Base-by-base conservation (phyloP, 2,329 filamentous ascomycete genomes). In the Zymoseptoria pseudotritici region DNA sequence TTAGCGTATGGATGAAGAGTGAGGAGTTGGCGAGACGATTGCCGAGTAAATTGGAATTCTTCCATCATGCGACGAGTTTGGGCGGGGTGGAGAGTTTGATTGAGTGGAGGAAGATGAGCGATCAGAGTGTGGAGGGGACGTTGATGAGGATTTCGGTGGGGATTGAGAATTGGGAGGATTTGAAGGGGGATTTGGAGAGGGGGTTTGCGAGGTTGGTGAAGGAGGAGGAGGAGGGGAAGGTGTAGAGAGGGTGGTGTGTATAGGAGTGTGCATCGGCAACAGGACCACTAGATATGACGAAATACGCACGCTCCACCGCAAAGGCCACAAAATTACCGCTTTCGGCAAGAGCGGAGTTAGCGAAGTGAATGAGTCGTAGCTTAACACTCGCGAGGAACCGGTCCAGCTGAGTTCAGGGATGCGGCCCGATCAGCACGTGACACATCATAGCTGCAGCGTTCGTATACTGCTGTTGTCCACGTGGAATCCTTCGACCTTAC, bases 41-140 rank as follows among this genome's bases (percentile, higher is more conserved):
- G 64, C 94, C 94, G 3, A 89, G 87, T 70, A 89, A 89, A 74
- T 76, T 97, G 72, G 72, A 80, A 2, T 81, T 96, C 52, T 97
- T 97, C 78, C 90, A 96, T 68, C 94, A 99, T 75, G 94, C 94
- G 5, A 99, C 94, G 2, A 95, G 90, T 73, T 76, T 97, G 26
- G 94, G 94, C 2, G 93, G 94, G 4, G 91, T 97, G 9, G 94
- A 97, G 82, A 94, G 90, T 70, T 76, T 97, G 78, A 92, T 99
- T 67, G 94, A 99, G 82, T 99, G 94, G 94, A 82, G 94, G 61
- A 84, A 88, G 54, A 94, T 99, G 90, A 87, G 86, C 61, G 94
- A 99, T 78, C 69, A 75, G 2, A 79, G 73, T 1, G 86, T 95
- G 49, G 90, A 95, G 71, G 83, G 80, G 70, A 80, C 83, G 60